Percentiles rank a stretch among this genome's conserved stretches.
These are phyloP conservation scores for Aspergillus ellipticus DNA, from an alignment of 495 filamentous ascomycete genomes.

Conservation along the genomic window DNA sequence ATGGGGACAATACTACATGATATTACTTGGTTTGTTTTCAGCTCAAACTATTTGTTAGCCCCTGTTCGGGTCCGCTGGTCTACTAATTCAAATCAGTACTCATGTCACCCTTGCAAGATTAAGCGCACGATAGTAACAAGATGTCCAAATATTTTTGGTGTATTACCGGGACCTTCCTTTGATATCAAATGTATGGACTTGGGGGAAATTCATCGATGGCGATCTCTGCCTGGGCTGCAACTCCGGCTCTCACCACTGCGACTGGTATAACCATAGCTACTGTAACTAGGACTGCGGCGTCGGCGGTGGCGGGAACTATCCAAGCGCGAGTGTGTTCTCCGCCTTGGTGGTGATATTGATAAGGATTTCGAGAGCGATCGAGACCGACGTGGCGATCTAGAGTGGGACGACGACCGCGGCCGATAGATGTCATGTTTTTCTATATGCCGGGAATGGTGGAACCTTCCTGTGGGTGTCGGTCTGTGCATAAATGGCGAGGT, in stretches of 20 bases:
- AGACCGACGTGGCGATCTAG: conserved; percentile 39
- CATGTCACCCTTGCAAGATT: too few species aligned
- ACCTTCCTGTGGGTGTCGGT: conserved; percentile 35
- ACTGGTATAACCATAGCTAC: conserved; percentile 49
- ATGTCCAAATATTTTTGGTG: neutral
- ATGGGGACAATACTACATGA: too few species aligned
- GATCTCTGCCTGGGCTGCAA: conserved; percentile 35
- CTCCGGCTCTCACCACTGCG: conserved; percentile 44
- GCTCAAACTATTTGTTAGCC: too few species aligned
- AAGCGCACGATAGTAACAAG: too few species aligned
- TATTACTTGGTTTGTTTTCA: too few species aligned
- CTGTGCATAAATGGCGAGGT: conserved; percentile 25
- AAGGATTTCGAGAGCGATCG: conserved; percentile 31
- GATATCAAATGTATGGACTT: neutral
- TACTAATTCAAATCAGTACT: too few species aligned
- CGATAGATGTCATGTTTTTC: conserved; percentile 51
- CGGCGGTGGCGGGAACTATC: conserved; percentile 35
- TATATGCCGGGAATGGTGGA: conserved; percentile 32
- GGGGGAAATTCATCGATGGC: conserved; percentile 26
- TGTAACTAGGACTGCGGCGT: conserved; percentile 53
- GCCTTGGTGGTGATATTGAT: conserved; percentile 32
- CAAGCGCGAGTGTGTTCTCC: conserved; percentile 25
- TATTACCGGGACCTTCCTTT: neutral
- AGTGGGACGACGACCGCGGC: conserved; percentile 43
- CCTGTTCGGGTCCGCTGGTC: too few species aligned